A percentile compares a stretch with the other conserved stretches of the same genome.
Evolutionary conservation across 106 monocot genomes (phyloP).

Genomic region (Hemerocallis citrina): DNA sequence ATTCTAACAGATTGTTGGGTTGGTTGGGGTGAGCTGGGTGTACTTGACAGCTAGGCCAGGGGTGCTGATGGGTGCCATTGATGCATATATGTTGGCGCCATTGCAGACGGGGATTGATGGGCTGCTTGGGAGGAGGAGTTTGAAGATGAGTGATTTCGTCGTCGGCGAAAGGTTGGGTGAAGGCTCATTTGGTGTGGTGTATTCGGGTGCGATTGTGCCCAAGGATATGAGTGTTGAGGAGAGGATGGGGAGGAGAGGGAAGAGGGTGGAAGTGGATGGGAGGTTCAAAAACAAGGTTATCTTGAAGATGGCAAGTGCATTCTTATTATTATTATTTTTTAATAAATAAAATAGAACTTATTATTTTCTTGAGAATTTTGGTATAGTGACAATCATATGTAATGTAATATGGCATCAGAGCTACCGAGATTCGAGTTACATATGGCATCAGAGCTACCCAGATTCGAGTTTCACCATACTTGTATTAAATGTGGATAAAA

Average conservation of each 20-base stretch:
- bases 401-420: no score
- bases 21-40: constrained; percentile 41
- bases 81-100: constrained; percentile 78
- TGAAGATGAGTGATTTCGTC: constrained; percentile 76
- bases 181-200: constrained; percentile 88
- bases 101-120: constrained; percentile 62
- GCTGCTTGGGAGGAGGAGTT: constrained; percentile 63
- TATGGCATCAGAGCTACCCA: no score
- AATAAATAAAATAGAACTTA: no score
- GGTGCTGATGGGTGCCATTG: constrained; percentile 78
- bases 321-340: no score
- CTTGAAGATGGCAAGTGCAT: constrained; percentile 65
- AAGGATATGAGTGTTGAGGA: constrained; percentile 43
- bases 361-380: no score
- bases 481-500: no score
- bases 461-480: no score
- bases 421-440: no score
- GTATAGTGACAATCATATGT: no score
- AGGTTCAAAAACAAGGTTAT: constrained; percentile 80
- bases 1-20: no score
- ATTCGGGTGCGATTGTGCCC: constrained; percentile 67
- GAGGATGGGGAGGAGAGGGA: constrained; percentile 26
- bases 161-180: constrained; percentile 80
- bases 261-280: constrained; percentile 31
- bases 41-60: constrained; percentile 92